Base-by-base conservation (phyloP, 2,329 filamentous ascomycete species). In the Colletotrichum incanum region DNA sequence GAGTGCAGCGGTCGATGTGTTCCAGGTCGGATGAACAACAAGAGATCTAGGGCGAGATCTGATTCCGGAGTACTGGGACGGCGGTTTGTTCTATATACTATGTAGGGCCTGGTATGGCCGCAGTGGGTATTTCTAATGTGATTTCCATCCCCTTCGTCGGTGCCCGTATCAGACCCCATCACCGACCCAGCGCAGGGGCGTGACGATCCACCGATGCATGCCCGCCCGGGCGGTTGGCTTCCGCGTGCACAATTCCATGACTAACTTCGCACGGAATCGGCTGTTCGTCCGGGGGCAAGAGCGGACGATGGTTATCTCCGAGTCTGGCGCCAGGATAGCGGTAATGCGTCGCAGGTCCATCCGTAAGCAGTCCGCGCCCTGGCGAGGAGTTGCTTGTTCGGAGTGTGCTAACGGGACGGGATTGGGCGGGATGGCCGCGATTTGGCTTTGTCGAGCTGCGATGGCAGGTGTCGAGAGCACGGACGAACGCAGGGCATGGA, bases 141-240 rank as follows among this genome's bases (percentile, higher is more conserved):
- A 26, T 55, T 65, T 70, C 70, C 66, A 72, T 64, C 37, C 45
- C 59, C 65, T 69, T 72, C 60, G 69, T 55, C 65, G 69, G 58
- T 55, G 65, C 39, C 55, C 63, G 34, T 67, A 67, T 67, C 64
- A 67, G 49, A 71, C 45, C 37, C 52, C 65, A 64, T 69, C 52
- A 31, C 41, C 20, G 68, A 61, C 49, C 49, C 50, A 64, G n/a
- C 50, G 58, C 65, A 60, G 60, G 70, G 37, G 34, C 37, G 28
- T 41, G 54, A 64, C 4, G 63, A 45, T 64, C 69, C 69, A 72
- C 60, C 59, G 39, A 39, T 49, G 56, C 37, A 56, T 41, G 23
- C 45, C 65, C 59, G 60, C 65, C 65, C 59, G 66, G 55, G 47
- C 54, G 54, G 65, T 54, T 70, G 54, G 65, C 47, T 69, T 60